Conservation (phyloP, 257 asterid genomes). For the Rehmannia glutinosa region DNA sequence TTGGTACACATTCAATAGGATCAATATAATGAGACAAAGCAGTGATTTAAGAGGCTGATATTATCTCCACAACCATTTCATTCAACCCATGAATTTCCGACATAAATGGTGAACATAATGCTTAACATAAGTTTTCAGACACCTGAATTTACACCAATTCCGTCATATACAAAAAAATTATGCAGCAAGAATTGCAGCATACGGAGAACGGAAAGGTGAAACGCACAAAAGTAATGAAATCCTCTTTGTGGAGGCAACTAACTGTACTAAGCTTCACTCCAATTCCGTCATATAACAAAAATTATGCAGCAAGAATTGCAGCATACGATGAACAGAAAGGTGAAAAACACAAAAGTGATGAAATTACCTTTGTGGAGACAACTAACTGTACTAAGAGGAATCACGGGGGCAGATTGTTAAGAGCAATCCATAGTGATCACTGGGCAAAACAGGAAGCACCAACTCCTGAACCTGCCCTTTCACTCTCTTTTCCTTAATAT, state of each 20-base stretch:
- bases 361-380: neutral
- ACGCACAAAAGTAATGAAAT: no score
- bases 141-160: neutral
- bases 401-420: slow-evolving; percentile 47
- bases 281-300: no score
- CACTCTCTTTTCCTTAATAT: slow-evolving; percentile 64
- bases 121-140: neutral
- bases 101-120: neutral
- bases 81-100: neutral
- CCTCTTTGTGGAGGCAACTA: no score
- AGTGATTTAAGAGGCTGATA: neutral
- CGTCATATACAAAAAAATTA: slow-evolving; percentile 12
- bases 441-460: slow-evolving; percentile 84
- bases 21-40: neutral
- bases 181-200: slow-evolving; percentile 3
- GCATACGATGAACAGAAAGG: no score
- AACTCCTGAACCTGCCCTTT: slow-evolving; percentile 57
- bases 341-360: slow-evolving; percentile 3
- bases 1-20: neutral
- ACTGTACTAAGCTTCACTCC: no score
- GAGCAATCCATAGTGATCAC: slow-evolving; percentile 92
- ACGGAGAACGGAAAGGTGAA: neutral
- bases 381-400: slow-evolving; percentile 3
- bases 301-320: no score
- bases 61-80: neutral